A percentile compares a stretch with the other conserved stretches of the same genome.
These are phyloP conservation scores for Sophora flavescens DNA, from an alignment of 306 rosid genomes.

Conservation along the genomic window DNA sequence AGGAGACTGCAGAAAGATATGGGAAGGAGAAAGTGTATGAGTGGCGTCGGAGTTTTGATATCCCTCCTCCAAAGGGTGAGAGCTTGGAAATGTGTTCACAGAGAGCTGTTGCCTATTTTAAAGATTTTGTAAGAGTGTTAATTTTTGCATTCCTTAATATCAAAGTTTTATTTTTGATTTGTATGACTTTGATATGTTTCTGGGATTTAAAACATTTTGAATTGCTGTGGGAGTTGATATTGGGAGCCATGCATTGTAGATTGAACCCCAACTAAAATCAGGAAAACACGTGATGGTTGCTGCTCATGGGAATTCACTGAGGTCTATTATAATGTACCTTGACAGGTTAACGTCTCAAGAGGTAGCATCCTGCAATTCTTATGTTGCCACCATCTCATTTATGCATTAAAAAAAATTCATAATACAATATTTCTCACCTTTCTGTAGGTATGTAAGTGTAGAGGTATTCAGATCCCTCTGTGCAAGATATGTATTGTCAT, in stretches of 20 bases:
- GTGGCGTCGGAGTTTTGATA: constrained; percentile 95
- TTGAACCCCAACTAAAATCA: constrained; percentile 79
- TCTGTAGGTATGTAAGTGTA: no score
- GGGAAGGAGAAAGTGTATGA: constrained; percentile 88
- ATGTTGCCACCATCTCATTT: constrained; percentile 15
- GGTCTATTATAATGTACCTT: constrained; percentile 96
- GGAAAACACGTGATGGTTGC: constrained; percentile 97
- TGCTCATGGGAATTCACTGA: constrained; percentile 93
- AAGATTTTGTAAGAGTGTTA: constrained; percentile 63
- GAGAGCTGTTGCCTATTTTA: constrained; percentile 96
- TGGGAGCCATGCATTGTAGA: constrained; percentile 57
- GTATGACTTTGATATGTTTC: constrained; percentile 23
- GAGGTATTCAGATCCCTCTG: no score
- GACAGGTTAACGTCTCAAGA: constrained; percentile 89
- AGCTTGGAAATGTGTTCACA: constrained; percentile 95
- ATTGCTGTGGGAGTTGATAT: constrained; percentile 33
- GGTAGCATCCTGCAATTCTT: constrained; percentile 55
- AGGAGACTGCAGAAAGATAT: constrained; percentile 89
- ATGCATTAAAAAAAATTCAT: no score
- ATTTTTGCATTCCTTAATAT: constrained; percentile 24
- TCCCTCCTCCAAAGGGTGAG: constrained; percentile 95
- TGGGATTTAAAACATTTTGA: constrained; percentile 20
- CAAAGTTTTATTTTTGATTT: constrained; percentile 29
- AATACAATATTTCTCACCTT: no score
- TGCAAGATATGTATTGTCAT: no score